Evolutionary conservation across 495 filamentous ascomycete species (phyloP), one percentile per base, ranked within the genome.

Genomic region (Penicillium bialowiezense): DNA sequence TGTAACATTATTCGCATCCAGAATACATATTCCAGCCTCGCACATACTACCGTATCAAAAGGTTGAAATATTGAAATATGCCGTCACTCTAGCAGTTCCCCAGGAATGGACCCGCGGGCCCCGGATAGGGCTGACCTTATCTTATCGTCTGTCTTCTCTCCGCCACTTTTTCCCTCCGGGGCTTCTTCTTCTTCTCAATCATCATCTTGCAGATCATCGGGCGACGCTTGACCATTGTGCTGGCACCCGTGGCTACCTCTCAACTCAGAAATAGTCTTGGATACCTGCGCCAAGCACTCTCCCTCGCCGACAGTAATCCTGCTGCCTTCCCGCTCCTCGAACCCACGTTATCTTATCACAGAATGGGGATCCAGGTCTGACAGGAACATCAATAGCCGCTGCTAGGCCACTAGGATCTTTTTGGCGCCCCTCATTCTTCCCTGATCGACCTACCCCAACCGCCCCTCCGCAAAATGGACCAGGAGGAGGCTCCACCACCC

Each of bases 401-500:
- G 28, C 23, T 29, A 51, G 45, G 50, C 44, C 44, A 28, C 43
- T 36, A 21, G 1, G 37, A 48, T 23, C 9, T 31, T 36, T 28
- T 10, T 15, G 32, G 29, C 29, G 29, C 29, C 41, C 29, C 17
- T 45, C 13, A 28, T 29, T 50, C 19, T 20, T 34, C 12, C n/a
- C n/a, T 24, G 33, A 17, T 8, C 21, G 43, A 40, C 24, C 18
- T 4, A 15, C 14, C 18, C 33, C 29, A 3, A 26, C 5, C 12
- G 5, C 17, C 21, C 19, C 41, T 33, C 43, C 36, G 44, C 43
- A 33, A 38, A 49, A 73, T 73, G 70, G 69, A 72, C 50, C 56
- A 66, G 43, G 68, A 72, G 29, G 72, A 75, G 54, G 68, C 59
- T 44, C 69, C 72, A 53, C 71, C 72, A 48, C 71, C 70, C 44